Conservation (phyloP, 495 filamentous ascomycete species). For the Geoglossum glabrum region DNA sequence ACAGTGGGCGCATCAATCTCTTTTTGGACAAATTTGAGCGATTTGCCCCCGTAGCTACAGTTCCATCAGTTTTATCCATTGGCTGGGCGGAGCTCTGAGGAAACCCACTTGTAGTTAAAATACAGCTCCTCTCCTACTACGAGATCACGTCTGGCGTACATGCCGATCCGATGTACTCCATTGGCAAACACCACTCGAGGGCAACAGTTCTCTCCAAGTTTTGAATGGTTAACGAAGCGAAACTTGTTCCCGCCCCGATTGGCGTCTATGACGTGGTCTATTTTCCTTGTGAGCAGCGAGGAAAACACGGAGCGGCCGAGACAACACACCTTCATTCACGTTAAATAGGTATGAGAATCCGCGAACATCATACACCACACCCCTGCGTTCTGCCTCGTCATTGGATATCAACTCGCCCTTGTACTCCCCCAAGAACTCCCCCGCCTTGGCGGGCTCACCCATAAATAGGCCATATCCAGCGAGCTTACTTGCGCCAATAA, state of each 20-base stretch:
- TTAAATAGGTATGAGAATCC: slow-evolving; percentile 46
- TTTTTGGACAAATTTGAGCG: not conserved
- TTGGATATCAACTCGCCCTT: slow-evolving; percentile 47
- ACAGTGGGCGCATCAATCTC: not conserved
- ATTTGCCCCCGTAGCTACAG: not conserved
- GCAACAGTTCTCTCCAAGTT: slow-evolving; percentile 26
- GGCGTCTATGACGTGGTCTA: slow-evolving; percentile 24
- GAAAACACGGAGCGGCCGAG: slow-evolving; percentile 16
- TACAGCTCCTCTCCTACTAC: slow-evolving; percentile 46
- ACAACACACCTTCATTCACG: slow-evolving; percentile 29
- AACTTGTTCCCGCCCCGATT: slow-evolving; percentile 29
- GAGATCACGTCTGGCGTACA: slow-evolving; percentile 38
- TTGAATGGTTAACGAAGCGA: slow-evolving; percentile 52
- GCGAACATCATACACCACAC: slow-evolving; percentile 39
- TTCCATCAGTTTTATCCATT: not conserved
- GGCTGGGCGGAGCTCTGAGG: no score
- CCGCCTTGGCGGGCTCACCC: slow-evolving; percentile 35
- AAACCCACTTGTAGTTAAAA: slow-evolving; percentile 38
- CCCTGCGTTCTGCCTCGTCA: slow-evolving; percentile 42
- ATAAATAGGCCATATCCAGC: slow-evolving; percentile 47
- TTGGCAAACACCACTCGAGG: slow-evolving; percentile 43
- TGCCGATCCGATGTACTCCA: slow-evolving; percentile 44
- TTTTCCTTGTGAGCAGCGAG: not conserved
- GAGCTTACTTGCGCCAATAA: slow-evolving; percentile 39
- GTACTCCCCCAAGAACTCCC: slow-evolving; percentile 51